Conservation (phyloP, 257 asterid genomes). For the Capsicum rhomboideum region DNA sequence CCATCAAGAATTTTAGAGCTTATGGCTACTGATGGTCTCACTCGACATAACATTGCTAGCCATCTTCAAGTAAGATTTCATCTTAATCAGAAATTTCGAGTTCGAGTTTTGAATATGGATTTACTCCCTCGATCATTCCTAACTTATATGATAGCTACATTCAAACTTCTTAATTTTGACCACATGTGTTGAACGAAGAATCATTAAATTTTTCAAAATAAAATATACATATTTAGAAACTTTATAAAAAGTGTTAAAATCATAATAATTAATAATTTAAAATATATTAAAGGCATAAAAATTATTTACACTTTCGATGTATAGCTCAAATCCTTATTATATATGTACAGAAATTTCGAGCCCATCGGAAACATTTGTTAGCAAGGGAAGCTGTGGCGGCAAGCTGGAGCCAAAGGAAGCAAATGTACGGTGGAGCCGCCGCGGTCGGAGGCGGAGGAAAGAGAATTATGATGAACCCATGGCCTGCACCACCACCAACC, state of each 20-base stretch:
- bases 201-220: too few relatives aligned
- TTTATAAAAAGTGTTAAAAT: too few relatives aligned
- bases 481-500: conserved; percentile 66
- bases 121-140: accelerated
- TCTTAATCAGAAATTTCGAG: not conserved
- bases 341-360: conserved; percentile 65
- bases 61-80: conserved; percentile 73
- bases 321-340: not conserved
- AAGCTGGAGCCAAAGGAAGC: conserved; percentile 58
- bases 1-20: conserved; percentile 90
- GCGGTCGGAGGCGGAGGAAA: conserved; percentile 17
- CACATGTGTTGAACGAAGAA: too few relatives aligned
- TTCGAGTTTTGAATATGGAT: not conserved
- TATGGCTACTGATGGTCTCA: conserved; percentile 87
- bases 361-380: conserved; percentile 63
- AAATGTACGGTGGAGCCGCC: conserved; percentile 25
- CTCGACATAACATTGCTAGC: conserved; percentile 93
- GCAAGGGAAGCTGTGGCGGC: conserved; percentile 78
- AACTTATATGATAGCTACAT: too few relatives aligned
- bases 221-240: too few relatives aligned
- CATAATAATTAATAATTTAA: too few relatives aligned
- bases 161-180: too few relatives aligned
- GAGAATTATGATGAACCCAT: conserved; percentile 36
- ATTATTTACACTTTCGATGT: not conserved
- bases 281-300: not conserved